Evolutionary conservation across 2,329 filamentous ascomycete species (phyloP).

Genomic region (Scedosporium boydii): DNA sequence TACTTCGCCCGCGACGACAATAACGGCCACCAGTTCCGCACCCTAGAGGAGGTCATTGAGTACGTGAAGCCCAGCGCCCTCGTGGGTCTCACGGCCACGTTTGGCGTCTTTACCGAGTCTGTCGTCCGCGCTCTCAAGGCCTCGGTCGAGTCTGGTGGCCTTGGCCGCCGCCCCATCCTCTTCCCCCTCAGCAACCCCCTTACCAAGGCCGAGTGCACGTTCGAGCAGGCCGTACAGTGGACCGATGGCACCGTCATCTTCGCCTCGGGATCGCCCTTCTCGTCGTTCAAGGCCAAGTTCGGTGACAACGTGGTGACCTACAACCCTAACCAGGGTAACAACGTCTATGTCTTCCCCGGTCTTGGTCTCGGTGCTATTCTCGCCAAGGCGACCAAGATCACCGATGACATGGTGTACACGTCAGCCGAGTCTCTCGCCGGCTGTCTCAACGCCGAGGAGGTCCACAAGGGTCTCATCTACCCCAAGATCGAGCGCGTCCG

Average conservation of each 20-base stretch:
- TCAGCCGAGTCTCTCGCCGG: constrained; percentile 74
- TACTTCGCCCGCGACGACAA: constrained; percentile 59
- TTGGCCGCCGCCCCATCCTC: constrained; percentile 75
- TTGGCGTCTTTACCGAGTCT: constrained; percentile 84
- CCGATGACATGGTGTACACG: constrained; percentile 94
- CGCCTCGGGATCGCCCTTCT: constrained; percentile 90
- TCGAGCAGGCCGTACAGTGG: constrained; percentile 83
- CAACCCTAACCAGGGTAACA: constrained; percentile 77
- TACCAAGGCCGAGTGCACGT: constrained; percentile 91
- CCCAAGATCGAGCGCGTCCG: constrained; percentile 84
- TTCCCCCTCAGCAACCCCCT: constrained; percentile 96
- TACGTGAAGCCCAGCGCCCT: constrained; percentile 92
- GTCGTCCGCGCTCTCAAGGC: constrained; percentile 64
- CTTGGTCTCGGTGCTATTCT: constrained; percentile 90
- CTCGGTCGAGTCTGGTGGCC: constrained; percentile 51
- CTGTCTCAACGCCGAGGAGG: constrained; percentile 71
- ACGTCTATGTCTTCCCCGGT: constrained; percentile 91
- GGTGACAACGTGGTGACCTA: constrained; percentile 55
- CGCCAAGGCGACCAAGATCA: constrained; percentile 76
- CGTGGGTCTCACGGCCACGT: constrained; percentile 88
- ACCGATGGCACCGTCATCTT: constrained; percentile 90
- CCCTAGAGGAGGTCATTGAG: constrained; percentile 83
- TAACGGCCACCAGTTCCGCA: constrained; percentile 61
- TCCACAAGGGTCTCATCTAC: constrained; percentile 78
- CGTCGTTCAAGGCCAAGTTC: constrained; percentile 51